These are phyloP conservation scores for Protomyces lactucae-debilis DNA, from an alignment of 1,139 yeast genomes.

Conservation along the genomic window DNA sequence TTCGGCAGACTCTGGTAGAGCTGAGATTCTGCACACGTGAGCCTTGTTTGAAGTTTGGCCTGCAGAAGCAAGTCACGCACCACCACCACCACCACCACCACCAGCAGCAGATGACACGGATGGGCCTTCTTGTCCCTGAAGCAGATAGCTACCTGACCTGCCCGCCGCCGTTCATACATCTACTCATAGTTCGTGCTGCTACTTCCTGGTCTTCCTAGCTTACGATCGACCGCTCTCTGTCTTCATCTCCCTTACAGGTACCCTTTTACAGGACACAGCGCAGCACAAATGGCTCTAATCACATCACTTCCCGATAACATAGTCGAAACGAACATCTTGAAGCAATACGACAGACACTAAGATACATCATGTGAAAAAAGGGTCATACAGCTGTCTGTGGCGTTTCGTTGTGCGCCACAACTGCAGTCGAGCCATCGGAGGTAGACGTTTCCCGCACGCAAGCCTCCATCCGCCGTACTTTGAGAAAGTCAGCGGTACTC, in stretches of 20 bases:
- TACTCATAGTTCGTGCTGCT: too few species aligned
- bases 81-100: neutral
- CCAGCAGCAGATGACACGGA: neutral
- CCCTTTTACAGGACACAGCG: neutral
- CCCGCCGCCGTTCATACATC: too few species aligned
- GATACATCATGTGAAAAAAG: neutral
- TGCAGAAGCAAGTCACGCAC: neutral
- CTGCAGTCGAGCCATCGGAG: conserved; percentile 27
- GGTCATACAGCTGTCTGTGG: conserved; percentile 24
- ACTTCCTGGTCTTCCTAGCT: too few species aligned
- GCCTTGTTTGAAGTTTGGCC: neutral
- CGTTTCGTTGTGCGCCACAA: conserved; percentile 22
- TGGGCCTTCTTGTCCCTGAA: too few species aligned
- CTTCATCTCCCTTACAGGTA: too few species aligned
- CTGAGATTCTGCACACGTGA: neutral
- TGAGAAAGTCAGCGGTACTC: conserved; percentile 63
- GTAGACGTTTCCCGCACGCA: conserved; percentile 45
- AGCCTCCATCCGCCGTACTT: conserved; percentile 72
- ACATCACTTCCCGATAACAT: neutral
- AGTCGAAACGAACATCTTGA: neutral
- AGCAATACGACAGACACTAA: neutral
- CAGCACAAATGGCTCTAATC: neutral
- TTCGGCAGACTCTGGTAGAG: neutral
- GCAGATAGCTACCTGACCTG: too few species aligned
- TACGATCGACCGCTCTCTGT: too few species aligned